Conservation (phyloP, 2,329 filamentous ascomycete genomes). For the Microdochium paspali region DNA sequence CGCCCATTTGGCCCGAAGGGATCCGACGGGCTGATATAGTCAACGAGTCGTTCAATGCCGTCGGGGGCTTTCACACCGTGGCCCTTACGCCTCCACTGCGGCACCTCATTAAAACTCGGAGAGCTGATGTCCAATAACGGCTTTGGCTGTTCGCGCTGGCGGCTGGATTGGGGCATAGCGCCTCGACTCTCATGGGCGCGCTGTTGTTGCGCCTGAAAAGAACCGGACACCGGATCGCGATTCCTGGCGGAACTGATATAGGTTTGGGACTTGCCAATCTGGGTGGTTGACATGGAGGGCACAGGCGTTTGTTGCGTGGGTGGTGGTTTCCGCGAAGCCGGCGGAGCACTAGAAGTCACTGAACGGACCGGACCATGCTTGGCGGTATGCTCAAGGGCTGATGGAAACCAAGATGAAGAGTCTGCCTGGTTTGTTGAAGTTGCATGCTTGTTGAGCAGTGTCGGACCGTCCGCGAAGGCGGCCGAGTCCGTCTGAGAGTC, state of each 20-base stretch:
- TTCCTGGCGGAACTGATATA: too few species aligned
- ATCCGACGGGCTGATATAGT: conserved; percentile 15
- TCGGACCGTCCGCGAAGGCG: conserved; percentile 48
- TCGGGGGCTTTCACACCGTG: conserved; percentile 20
- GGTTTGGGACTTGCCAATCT: too few species aligned
- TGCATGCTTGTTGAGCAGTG: conserved; percentile 40
- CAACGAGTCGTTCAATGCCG: conserved; percentile 17
- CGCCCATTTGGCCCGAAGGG: conserved; percentile 4
- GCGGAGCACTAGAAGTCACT: not conserved
- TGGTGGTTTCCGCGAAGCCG: not conserved
- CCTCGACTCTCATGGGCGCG: not conserved
- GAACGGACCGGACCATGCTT: conserved; percentile 2
- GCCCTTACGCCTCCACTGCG: conserved; percentile 17
- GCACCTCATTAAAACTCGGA: conserved; percentile 15
- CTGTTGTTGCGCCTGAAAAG: not conserved
- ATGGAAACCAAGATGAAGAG: conserved; percentile 26
- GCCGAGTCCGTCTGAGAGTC: conserved; percentile 11
- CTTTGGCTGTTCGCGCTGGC: conserved; percentile 14
- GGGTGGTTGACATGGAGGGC: not conserved
- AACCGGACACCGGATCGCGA: too few species aligned
- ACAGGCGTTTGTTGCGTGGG: not conserved
- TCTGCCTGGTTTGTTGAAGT: too few species aligned
- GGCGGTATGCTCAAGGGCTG: conserved; percentile 18
- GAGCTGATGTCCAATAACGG: conserved; percentile 16
- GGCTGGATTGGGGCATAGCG: conserved; percentile 7